Base-by-base conservation (phyloP, 805 yeast species). In the Saccharomycopsis fodiens region DNA sequence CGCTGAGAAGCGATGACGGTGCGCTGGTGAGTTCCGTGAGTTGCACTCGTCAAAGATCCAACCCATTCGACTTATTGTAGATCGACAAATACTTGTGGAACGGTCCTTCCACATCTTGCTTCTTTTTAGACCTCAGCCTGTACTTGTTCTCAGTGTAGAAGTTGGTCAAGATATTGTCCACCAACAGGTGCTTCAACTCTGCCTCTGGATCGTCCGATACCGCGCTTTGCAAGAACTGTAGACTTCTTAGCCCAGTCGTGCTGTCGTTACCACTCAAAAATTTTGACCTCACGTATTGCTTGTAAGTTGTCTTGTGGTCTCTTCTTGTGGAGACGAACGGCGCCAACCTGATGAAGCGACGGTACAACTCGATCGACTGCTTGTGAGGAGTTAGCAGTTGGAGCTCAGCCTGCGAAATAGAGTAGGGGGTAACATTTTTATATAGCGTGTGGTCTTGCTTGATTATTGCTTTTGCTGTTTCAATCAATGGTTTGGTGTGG, bases 281-380 rank as follows among this genome's bases (percentile, higher is more conserved):
- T 48, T 61, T 62, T 37, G 57, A 56, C 17, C 57, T 47, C 6
- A 62, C 37, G 41, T 62, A 62, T 1, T 54, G 54, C 2, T 46
- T 50, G 42, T 60, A 62, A 0, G 60, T 57, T 3, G 50, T 44
- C 46, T 47, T 50, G 0, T 61, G 54, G 59, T 55, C 56, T 16
- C 39, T 44, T n/a, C 57, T 51, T 16, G 50, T 52, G 1, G 64
- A 60, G 3, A 62, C 34, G 20, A 60, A 56, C 2, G 59, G 59
- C 20, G 41, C 50, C 22, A 62, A 45, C 32, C 65, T 48, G 16
- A 57, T 25, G 45, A 61, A 51, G 30, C 65, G 46, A 32, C 63
- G 51, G 41, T 61, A 61, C 12, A 32, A 32, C 15, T 10, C 36
- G 20, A 32, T 10, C 8, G 20, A 10, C 15, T 32, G 36, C 15